Evolutionary conservation across 2,329 filamentous ascomycete species (phyloP), one percentile per base, ranked within the genome.

Genomic region (Arthrobotrys sphaeroides): DNA sequence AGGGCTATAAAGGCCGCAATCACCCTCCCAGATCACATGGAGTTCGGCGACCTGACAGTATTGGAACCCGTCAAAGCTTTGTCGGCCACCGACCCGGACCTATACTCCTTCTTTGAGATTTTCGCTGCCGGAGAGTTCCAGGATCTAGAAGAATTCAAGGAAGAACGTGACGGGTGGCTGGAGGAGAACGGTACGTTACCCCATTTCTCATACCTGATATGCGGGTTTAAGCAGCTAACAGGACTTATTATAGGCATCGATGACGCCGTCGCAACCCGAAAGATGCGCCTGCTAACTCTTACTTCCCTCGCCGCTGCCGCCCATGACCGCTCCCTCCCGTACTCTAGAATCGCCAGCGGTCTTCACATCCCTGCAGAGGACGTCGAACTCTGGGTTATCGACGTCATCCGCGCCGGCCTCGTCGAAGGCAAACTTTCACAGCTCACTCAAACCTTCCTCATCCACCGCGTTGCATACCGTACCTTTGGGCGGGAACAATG

Each of bases 401-500:
- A 99, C 83, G 94, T 96, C 79, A 97, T 99, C 84, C 92, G 95
- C 79, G 93, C 94, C 53, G 93, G 94, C 33, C 89, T 99, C 38
- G 92, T 99, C 61, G 95, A 99, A 86, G 95, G 95, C 82, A 96
- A 96, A 85, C 89, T 99, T 79, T 95, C 91, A 73, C 95, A 99
- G 85, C 88, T 94, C 82, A 93, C 93, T 83, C 89, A 92, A 82
- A 91, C 94, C 78, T 98, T 99, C 87, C 87, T 97, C 64, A 93
- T 99, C 77, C 95, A 99, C 87, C 90, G 95, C 82, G 93, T 93
- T 80, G 97, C 93, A 75, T 97, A 98, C 87, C 90, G 95, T 77
- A 94, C 97, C 65, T 99, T 99, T 81, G 93, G 93, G 80, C 93
- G 97, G 86, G 96, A 96, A 87, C 95, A 99, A 86, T 99, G 96